Evolutionary conservation across 2,329 filamentous ascomycete genomes (phyloP), one percentile per base, ranked within the genome.

Genomic region (Trichoderma pleuroti): DNA sequence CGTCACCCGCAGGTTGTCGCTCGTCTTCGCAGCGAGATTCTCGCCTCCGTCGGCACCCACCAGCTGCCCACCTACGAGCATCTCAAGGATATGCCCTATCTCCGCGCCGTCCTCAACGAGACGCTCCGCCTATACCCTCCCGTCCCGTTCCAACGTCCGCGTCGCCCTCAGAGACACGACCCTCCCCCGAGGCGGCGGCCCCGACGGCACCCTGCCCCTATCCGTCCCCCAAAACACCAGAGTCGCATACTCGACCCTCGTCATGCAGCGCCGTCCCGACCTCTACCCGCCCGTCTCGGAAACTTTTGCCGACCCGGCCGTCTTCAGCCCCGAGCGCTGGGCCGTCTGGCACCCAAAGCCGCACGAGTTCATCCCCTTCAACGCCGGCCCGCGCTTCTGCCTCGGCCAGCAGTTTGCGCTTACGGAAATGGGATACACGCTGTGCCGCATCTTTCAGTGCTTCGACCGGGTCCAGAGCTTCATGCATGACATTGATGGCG

Each of bases 81-180:
- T 77, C 85, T 97, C 71, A 97, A 97, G 84, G 86, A 86, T 74
- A 97, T 97, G 93, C 91, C 92, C 76, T 97, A 95, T 79, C 87
- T 96, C 71, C 84, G 89, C 80, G 85, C 90, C 75, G 82, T 92
- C 63, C 86, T 97, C 75, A 91, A 93, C 81, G 93, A 97, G 82
- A 92, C 89, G 0, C 86, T 94, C 71, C 90, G 93, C 16, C 81
- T 95, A 12, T 93, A 95, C 79, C 93, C 93, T 0, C 86, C 88
- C 16, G 91, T 96, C 1, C 93, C 93, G 1, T 92, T 92, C 83
- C 83, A 96, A 96, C 81, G 86, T 93, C 65, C 90, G 93, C 72
- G 83, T 90, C 36, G 88, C 92, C 14, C 85, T 93, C 14, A 85
- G 84, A 71, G 91, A 94, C 81, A 94, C 93, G 2, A 92, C 89